Evolutionary conservation across 2,329 filamentous ascomycete species (phyloP).

Genomic region (Stenocarpella maydis): DNA sequence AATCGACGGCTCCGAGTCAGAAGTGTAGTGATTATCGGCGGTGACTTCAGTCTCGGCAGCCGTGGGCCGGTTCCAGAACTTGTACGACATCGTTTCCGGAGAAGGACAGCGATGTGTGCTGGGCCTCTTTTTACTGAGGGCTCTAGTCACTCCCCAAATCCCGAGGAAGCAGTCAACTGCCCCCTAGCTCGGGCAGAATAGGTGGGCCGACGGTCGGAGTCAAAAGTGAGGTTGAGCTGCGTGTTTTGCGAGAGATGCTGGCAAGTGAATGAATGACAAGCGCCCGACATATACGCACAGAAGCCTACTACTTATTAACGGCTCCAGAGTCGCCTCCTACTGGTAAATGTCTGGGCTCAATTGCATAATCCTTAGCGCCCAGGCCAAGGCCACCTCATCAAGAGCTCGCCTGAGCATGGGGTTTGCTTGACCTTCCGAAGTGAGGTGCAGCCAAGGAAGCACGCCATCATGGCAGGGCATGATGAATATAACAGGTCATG

Average conservation of each 20-base stretch:
- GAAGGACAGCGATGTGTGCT: neutral
- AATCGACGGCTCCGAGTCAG: slow-evolving; percentile 41
- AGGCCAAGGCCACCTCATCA: slow-evolving; percentile 11
- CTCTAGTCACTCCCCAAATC: neutral
- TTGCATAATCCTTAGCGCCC: slow-evolving; percentile 24
- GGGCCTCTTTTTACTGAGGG: too few relatives aligned
- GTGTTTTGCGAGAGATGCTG: neutral
- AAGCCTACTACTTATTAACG: slow-evolving; percentile 8
- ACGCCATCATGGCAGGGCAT: slow-evolving; percentile 18
- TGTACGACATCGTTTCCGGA: slow-evolving; percentile 37
- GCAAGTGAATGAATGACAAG: neutral
- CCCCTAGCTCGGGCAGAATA: neutral
- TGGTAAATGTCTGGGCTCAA: slow-evolving; percentile 11
- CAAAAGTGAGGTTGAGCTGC: neutral
- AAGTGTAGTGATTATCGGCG: slow-evolving; percentile 14
- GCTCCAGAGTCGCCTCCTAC: neutral
- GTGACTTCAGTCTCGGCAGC: neutral
- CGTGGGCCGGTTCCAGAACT: slow-evolving; percentile 37
- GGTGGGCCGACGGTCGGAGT: neutral
- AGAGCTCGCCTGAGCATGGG: slow-evolving; percentile 11
- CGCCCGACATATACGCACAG: neutral
- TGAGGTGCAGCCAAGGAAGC: slow-evolving; percentile 24
- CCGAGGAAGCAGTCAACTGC: neutral
- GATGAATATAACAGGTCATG: slow-evolving; percentile 13
- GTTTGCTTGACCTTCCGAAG: slow-evolving; percentile 8